phyloP scores from a whole-genome alignment of 1,284 basidiomycete species.

The Ceratobasidium theobromae region DNA sequence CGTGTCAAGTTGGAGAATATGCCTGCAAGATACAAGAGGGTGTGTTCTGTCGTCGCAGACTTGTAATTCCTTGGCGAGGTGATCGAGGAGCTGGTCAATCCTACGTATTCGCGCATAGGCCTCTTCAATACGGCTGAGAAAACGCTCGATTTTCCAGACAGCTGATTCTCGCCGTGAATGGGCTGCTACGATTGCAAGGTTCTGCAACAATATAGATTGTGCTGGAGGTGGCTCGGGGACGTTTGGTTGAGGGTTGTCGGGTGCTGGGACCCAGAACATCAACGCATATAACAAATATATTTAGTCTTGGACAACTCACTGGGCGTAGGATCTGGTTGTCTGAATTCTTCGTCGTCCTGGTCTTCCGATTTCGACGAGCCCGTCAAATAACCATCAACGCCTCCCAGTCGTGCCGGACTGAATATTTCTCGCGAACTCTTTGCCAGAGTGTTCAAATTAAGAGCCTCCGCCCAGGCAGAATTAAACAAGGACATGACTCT shows the following conservation, averaged over 20 bases:
- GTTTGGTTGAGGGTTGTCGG: not conserved
- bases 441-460: not conserved
- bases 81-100: not conserved
- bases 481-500: not conserved
- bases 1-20: not conserved
- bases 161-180: not conserved
- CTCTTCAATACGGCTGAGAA: not conserved
- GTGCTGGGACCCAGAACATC: too few relatives aligned
- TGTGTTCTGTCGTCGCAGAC: not conserved
- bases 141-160: constrained; percentile 9
- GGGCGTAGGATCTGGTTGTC: not conserved
- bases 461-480: not conserved
- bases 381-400: not conserved
- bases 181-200: not conserved
- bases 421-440: not conserved
- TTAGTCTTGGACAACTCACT: too few relatives aligned
- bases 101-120: not conserved
- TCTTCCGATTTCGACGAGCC: not conserved
- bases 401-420: not conserved
- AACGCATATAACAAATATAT: too few relatives aligned
- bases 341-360: not conserved
- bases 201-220: not conserved
- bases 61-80: not conserved
- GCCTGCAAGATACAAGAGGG: not conserved
- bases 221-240: not conserved